Base-by-base conservation (phyloP, 441 rosid species). In the Croton laevigatus region DNA sequence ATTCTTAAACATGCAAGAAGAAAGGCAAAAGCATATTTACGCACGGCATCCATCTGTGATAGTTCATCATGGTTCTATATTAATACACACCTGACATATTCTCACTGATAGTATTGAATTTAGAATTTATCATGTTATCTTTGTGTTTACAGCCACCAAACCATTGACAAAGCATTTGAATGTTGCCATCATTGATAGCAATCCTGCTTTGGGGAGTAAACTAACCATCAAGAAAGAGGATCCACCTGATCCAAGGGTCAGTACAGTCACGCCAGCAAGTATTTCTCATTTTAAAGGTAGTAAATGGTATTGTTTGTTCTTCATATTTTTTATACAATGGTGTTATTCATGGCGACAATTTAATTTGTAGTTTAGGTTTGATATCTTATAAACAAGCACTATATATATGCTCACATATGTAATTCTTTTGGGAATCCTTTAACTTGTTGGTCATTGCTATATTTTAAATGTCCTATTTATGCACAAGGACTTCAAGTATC, bases 201-300 rank as follows among this genome's bases (percentile, higher is more conserved):
- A 90, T 87, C 97, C 96, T 70, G 89, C 93, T 72, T 73, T 92
- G 76, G 83, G 81, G 70, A 81, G 78, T 65, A 82, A 80, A 65
- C 64, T 74, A 60, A 60, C 61, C 72, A 80, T 89, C 60, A 87
- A 84, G 72, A 88, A 80, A 77, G 96, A 88, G 11, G 83, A 84
- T 52, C 86, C 84, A 45, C 98, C 98, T 71, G 99, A 92, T 86
- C 83, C 94, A 1, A 87, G 99, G 84, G 98, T 94, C 85, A 92
- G 97, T 70, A 88, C 98, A 8, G 90, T 94, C 73, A 92, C 97
- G 36, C 99, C 98, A 71, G 89, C 94, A 23, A 83, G 94, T 13
- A 82, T 91, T 74, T 86, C 94, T 44, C 77, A 82, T 73, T 89
- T 94, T 81, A 86, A 85, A 88, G 98, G 99, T 91, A 83, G 38